Conservation (phyloP, 345 rosid species). For the Hevea brasiliensis region DNA sequence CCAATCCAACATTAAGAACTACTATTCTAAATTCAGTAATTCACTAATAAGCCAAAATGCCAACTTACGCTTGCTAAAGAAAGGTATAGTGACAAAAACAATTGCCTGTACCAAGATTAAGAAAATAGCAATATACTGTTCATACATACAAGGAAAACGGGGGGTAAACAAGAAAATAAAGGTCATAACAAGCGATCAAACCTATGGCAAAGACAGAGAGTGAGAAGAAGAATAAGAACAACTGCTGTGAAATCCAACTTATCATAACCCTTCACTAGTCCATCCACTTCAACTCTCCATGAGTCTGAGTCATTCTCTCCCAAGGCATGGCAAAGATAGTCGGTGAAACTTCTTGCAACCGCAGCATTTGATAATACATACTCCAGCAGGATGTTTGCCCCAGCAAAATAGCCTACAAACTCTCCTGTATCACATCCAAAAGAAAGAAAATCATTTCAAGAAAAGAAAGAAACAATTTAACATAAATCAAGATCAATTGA, state of each 20-base stretch:
- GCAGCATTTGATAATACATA: conserved; percentile 95
- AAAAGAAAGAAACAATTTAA: background rate
- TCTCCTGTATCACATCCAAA: conserved; percentile 50
- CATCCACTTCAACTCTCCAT: conserved; percentile 75
- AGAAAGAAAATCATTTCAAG: conserved; percentile 8
- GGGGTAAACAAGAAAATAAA: background rate
- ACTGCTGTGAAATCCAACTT: conserved; percentile 85
- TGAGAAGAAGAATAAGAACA: conserved; percentile 77
- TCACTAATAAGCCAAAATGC: conserved; percentile 15
- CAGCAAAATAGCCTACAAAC: conserved; percentile 84
- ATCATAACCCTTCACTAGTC: conserved; percentile 59
- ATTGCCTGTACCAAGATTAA: conserved; percentile 11
- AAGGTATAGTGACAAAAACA: conserved; percentile 9
- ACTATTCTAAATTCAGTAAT: conserved; percentile 13
- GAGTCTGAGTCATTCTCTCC: conserved; percentile 51
- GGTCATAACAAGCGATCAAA: conserved; percentile 22
- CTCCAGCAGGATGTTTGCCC: conserved; percentile 84
- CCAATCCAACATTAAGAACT: background rate
- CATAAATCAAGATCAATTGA: background rate
- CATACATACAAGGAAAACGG: background rate
- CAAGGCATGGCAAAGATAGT: conserved; percentile 64
- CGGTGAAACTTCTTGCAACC: conserved; percentile 85
- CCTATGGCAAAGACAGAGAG: conserved; percentile 85
- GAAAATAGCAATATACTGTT: conserved; percentile 5
- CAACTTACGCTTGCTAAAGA: conserved; percentile 19